Evolutionary conservation across 1,284 basidiomycete genomes (phyloP).

Genomic region (Ustilago esculenta): DNA sequence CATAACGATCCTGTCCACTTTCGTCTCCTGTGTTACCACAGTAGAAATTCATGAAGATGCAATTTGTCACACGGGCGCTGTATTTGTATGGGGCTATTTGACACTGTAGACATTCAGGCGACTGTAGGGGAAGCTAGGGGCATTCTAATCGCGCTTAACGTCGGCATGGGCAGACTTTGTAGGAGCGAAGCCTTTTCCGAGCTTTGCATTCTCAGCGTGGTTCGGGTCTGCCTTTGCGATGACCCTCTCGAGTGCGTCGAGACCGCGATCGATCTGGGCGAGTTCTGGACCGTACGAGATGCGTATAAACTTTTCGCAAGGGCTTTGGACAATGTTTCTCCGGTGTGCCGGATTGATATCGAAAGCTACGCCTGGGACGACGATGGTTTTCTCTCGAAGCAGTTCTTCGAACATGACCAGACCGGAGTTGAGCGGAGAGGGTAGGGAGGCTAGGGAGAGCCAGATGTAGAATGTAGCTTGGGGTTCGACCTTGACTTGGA

Average conservation of each 20-base stretch:
- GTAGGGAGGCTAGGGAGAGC: conserved; percentile 82
- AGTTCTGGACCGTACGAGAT: conserved; percentile 83
- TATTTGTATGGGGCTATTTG: too few relatives aligned
- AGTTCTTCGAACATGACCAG: conserved; percentile 94
- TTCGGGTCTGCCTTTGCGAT: conserved; percentile 74
- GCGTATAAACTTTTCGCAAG: conserved; percentile 68
- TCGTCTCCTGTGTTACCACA: too few relatives aligned
- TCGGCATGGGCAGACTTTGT: conserved; percentile 31
- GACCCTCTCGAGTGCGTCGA: conserved; percentile 85
- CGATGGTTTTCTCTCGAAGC: conserved; percentile 87
- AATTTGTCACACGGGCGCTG: too few relatives aligned
- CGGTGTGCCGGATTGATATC: conserved; percentile 71
- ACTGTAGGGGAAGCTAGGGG: too few relatives aligned
- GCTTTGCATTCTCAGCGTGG: conserved; percentile 67
- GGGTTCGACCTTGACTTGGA: conserved; percentile 44
- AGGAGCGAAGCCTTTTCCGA: conserved; percentile 35
- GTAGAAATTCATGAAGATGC: too few relatives aligned
- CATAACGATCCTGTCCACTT: background rate
- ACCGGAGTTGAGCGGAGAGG: conserved; percentile 84
- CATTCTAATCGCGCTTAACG: conserved; percentile 22
- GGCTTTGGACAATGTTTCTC: conserved; percentile 82
- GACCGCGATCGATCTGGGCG: conserved; percentile 79
- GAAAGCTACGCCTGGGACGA: conserved; percentile 86
- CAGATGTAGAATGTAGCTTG: conserved; percentile 80
- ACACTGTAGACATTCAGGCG: too few relatives aligned